Conservation (phyloP, 352 stramenopile species). For the Globisporangium canariense region DNA sequence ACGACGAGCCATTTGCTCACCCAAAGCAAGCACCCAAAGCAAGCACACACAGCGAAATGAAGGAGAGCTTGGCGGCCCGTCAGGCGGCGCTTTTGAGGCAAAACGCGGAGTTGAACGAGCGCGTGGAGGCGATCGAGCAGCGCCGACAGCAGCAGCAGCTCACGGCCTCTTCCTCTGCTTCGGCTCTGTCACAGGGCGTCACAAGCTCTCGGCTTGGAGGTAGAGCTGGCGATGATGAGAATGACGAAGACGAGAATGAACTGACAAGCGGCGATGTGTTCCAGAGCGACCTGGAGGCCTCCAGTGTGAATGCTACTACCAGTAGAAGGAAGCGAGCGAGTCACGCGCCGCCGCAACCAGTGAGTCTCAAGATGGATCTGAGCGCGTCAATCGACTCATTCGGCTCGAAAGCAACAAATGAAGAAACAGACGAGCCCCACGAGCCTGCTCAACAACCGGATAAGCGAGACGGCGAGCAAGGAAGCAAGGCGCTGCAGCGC, state of each 20-base stretch:
- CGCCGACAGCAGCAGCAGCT: slow-evolving; percentile 45
- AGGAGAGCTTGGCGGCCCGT: slow-evolving; percentile 51
- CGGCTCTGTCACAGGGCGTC: not conserved
- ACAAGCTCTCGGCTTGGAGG: not conserved
- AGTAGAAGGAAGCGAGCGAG: slow-evolving; percentile 3
- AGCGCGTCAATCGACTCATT: slow-evolving; percentile 58
- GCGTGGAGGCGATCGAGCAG: slow-evolving; percentile 65
- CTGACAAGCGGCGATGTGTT: not conserved
- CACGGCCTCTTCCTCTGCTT: slow-evolving; percentile 11
- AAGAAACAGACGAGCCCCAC: not conserved
- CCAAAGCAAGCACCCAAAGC: not conserved
- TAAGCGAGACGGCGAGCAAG: not conserved
- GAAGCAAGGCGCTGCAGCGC: not conserved
- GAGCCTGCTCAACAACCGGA: not conserved
- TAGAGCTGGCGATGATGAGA: not conserved
- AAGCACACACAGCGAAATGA: slow-evolving; percentile 28
- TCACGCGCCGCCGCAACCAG: slow-evolving; percentile 17
- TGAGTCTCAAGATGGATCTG: slow-evolving; percentile 36
- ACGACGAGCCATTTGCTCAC: too few species aligned
- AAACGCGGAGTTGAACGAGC: slow-evolving; percentile 61
- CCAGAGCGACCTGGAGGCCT: slow-evolving; percentile 4
- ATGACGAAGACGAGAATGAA: slow-evolving; percentile 7
- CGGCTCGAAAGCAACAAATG: slow-evolving; percentile 1
- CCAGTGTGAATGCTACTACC: not conserved
- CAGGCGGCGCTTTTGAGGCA: slow-evolving; percentile 58